Conservation (phyloP, 306 rosid species). For the Luffa acutangula region DNA sequence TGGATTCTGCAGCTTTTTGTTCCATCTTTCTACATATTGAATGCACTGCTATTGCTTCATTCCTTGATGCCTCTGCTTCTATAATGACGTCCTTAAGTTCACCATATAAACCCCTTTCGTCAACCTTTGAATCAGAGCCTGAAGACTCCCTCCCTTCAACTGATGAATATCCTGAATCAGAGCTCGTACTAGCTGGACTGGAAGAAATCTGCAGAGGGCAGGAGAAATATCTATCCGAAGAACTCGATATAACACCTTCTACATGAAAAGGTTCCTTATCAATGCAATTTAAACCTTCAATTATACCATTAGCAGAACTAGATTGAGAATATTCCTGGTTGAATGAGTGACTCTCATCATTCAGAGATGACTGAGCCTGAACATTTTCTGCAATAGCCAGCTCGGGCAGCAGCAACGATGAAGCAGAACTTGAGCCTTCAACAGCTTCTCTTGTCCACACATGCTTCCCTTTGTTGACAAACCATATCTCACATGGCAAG, state of each 20-base stretch:
- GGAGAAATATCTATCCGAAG: slow-evolving; percentile 4
- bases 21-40: slow-evolving; percentile 39
- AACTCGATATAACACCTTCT: slow-evolving; percentile 6
- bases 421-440: slow-evolving; percentile 29
- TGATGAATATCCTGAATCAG: slow-evolving; percentile 28
- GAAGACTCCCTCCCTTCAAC: slow-evolving; percentile 12
- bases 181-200: slow-evolving; percentile 19
- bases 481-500: slow-evolving; percentile 71
- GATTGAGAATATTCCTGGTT: slow-evolving; percentile 16
- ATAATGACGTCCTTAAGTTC: slow-evolving; percentile 33
- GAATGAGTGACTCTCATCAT: slow-evolving; percentile 17
- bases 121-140: slow-evolving; percentile 28
- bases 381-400: slow-evolving; percentile 21
- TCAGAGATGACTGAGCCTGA: slow-evolving; percentile 31
- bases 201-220: slow-evolving; percentile 2
- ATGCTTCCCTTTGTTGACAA: slow-evolving; percentile 65
- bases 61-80: slow-evolving; percentile 39
- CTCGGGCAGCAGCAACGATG: slow-evolving; percentile 32
- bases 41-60: slow-evolving; percentile 28
- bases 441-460: slow-evolving; percentile 77
- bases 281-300: slow-evolving; percentile 17
- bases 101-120: slow-evolving; percentile 28
- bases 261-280: slow-evolving; percentile 24
- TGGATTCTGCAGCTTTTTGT: slow-evolving; percentile 43
- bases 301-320: slow-evolving; percentile 20